A percentile compares a stretch with the other conserved stretches of the same genome.
Conservation (phyloP, 148 eudicot species). For the Dianthus caryophyllus region DNA sequence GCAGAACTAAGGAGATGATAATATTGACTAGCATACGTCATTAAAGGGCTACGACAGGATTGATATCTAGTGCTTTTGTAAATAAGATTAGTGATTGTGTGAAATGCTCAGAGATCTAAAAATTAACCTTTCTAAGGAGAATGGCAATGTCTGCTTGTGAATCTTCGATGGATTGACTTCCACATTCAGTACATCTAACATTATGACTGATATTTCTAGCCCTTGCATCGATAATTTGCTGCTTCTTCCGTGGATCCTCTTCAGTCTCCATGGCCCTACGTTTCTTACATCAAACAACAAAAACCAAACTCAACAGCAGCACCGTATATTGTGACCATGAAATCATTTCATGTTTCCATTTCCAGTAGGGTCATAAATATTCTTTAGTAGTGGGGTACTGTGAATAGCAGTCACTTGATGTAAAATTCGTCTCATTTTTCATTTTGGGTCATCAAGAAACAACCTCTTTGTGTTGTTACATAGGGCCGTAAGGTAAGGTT, state of each 20-base stretch:
- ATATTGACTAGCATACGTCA: not conserved
- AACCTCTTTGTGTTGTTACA: no score
- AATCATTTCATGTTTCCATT: no score
- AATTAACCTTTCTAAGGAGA: constrained; percentile 74
- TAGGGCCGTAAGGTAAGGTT: no score
- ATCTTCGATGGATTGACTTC: constrained; percentile 97
- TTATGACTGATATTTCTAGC: constrained; percentile 92
- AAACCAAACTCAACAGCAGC: not conserved
- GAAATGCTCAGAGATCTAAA: not conserved
- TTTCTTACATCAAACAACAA: not conserved
- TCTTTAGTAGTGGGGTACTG: no score
- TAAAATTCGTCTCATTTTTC: no score
- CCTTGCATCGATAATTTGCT: constrained; percentile 70
- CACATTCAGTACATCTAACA: constrained; percentile 91
- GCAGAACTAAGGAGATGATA: not conserved
- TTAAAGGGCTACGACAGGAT: no score
- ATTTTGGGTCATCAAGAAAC: no score
- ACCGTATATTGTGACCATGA: not conserved
- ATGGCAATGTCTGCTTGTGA: constrained; percentile 96
- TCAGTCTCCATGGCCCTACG: constrained; percentile 40
- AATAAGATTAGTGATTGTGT: not conserved
- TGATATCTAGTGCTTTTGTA: not conserved
- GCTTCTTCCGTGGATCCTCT: constrained; percentile 49
- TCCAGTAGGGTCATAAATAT: no score
- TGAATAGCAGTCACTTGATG: no score